Percentiles rank a stretch among this genome's conserved stretches.
Evolutionary conservation across 768 basidiomycete species (phyloP).

Genomic region (Fomitopsis serialis): DNA sequence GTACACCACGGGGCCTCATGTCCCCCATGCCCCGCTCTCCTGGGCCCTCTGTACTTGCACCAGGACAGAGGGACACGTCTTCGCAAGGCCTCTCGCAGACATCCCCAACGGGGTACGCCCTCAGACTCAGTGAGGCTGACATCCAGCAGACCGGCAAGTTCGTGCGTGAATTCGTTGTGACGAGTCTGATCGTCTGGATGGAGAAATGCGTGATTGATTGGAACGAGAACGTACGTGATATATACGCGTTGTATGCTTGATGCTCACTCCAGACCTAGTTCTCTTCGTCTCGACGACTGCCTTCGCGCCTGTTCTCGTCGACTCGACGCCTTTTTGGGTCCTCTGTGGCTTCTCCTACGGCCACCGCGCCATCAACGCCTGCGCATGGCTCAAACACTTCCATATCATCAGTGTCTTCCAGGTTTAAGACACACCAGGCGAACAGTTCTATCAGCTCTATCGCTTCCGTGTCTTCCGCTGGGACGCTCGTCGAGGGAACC

Average conservation of each 20-base stretch:
- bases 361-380: conserved; percentile 29
- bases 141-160: conserved; percentile 73
- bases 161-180: conserved; percentile 81
- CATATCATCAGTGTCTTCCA: conserved; percentile 25
- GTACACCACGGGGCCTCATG: conserved; percentile 21
- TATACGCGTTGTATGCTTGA: not conserved
- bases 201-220: conserved; percentile 90
- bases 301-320: conserved; percentile 81
- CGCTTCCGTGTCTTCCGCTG: conserved; percentile 18
- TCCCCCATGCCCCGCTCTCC: conserved; percentile 13
- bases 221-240: conserved; percentile 70
- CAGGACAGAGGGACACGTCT: not conserved
- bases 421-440: conserved; percentile 18
- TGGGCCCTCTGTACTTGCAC: conserved; percentile 5
- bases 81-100: not conserved
- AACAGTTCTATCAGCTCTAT: conserved; percentile 29
- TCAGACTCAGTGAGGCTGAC: conserved; percentile 64
- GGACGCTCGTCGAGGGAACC: conserved; percentile 25
- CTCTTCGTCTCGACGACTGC: conserved; percentile 70
- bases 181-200: conserved; percentile 95
- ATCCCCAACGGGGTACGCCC: conserved; percentile 18
- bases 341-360: conserved; percentile 30
- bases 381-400: conserved; percentile 34
- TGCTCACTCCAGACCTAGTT: conserved; percentile 34
- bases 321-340: conserved; percentile 81